Evolutionary conservation across 129 eudicot genomes (phyloP).

Genomic region (Flaveria brownii): DNA sequence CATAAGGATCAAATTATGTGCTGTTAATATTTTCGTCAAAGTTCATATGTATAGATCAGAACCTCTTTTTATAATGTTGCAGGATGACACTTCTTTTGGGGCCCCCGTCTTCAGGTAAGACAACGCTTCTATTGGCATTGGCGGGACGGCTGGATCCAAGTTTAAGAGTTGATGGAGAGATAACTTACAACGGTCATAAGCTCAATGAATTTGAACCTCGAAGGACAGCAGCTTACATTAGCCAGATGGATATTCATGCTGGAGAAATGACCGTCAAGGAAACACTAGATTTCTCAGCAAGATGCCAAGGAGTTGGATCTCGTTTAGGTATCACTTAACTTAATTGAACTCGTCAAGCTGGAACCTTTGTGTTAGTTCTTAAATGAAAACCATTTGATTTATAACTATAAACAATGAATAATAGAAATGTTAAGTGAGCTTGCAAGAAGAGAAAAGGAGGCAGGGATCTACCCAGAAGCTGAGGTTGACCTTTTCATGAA

Average conservation of each 20-base stretch:
- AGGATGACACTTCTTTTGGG: neutral
- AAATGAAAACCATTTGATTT: neutral
- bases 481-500: neutral
- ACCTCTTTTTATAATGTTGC: neutral
- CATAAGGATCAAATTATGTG: too few species aligned
- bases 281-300: neutral
- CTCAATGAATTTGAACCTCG: neutral
- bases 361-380: neutral
- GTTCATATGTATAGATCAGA: neutral
- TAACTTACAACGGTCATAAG: neutral
- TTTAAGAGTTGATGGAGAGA: neutral
- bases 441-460: neutral
- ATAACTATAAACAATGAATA: neutral
- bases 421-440: neutral
- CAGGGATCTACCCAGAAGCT: neutral
- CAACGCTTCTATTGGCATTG: neutral
- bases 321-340: neutral
- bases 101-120: neutral
- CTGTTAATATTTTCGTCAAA: too few species aligned
- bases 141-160: neutral
- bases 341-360: neutral
- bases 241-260: neutral
- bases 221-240: neutral
- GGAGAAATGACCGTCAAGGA: slow-evolving; percentile 1
- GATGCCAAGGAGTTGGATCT: neutral